Percentiles rank a stretch among this genome's conserved stretches.
Evolutionary conservation across 2,329 filamentous ascomycete species (phyloP).

Genomic region (Colletotrichum trifolii): DNA sequence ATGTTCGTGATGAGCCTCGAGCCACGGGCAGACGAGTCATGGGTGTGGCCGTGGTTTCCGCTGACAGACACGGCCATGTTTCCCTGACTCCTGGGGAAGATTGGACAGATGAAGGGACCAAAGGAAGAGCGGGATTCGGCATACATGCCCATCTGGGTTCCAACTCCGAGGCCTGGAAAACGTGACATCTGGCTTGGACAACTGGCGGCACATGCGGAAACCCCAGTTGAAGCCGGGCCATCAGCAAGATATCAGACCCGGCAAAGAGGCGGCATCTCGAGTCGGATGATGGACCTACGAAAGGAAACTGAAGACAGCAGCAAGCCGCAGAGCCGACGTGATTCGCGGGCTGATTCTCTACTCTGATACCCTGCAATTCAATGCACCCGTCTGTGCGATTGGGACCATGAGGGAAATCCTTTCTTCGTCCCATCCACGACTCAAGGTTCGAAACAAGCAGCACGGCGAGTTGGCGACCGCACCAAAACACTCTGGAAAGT

Average conservation of each 20-base stretch:
- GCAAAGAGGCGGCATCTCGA: neutral
- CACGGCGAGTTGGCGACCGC: conserved; percentile 27
- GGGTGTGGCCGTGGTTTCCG: conserved; percentile 13
- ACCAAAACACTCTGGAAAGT: conserved; percentile 36
- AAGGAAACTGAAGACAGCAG: neutral
- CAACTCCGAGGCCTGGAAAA: conserved; percentile 26
- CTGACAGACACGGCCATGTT: conserved; percentile 10
- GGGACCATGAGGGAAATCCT: conserved; percentile 31
- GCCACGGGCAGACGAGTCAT: conserved; percentile 23
- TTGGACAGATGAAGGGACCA: neutral
- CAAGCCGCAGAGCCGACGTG: conserved; percentile 14
- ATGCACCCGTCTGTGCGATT: conserved; percentile 32
- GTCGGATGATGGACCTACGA: neutral
- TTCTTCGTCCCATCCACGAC: conserved; percentile 20
- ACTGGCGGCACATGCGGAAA: conserved; percentile 10
- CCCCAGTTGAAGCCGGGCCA: neutral
- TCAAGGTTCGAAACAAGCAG: conserved; percentile 35
- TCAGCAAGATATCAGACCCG: conserved; percentile 2
- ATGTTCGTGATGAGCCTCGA: conserved; percentile 7
- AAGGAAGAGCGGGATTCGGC: neutral
- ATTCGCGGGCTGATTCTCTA: neutral
- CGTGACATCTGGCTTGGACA: conserved; percentile 15
- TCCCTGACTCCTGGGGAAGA: no score
- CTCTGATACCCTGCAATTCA: conserved; percentile 25
- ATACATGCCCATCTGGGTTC: conserved; percentile 14